Evolutionary conservation across 2,329 filamentous ascomycete species (phyloP), one percentile per base, ranked within the genome.

Genomic region (Leptographium procerum): DNA sequence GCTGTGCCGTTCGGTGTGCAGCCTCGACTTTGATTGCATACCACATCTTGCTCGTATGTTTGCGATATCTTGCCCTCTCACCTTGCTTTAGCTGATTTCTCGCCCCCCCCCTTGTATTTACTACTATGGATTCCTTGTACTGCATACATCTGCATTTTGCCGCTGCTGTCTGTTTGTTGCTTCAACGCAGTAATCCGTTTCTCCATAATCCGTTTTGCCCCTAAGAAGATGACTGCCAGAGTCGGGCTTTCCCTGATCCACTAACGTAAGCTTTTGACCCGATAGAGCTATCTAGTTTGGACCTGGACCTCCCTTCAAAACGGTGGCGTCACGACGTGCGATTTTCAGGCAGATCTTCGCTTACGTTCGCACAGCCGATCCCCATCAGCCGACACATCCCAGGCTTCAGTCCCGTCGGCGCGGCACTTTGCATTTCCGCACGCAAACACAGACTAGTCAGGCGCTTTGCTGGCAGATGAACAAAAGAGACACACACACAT

Each of bases 331-430:
- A 54, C 33, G 34, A 28, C 29, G 28, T 52, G 50, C 28, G 8
- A 54, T 33, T 40, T n/a, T 52, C 45, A 60, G 58, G 58, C 55
- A 57, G 58, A 57, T 55, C 55, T 45, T 51, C 58, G 54, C 55
- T 60, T 60, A 60, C 58, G 58, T 60, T 48, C 16, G 45, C 55
- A 19, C 48, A 16, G 14, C 48, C 48, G 33, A 52, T 52, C 26
- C n/a, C n/a, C 52, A 22, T 43, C 52, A 22, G 9, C 22, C 31
- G 28, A 28, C 24, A 26, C 52, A n/a, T n/a, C 24, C 52, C 19
- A 54, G 52, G 52, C 28, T 36, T 47, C 53, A 47, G 36, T 40
- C 40, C 36, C 26, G 40, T 40, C 31, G 31, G 31, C 29, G 16
- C 29, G 29, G 51, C 29, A 16, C 11, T 29, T 14, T 43, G 52